Evolutionary conservation across 2,329 filamentous ascomycete species (phyloP).

Genomic region (Knoxdaviesia proteae): DNA sequence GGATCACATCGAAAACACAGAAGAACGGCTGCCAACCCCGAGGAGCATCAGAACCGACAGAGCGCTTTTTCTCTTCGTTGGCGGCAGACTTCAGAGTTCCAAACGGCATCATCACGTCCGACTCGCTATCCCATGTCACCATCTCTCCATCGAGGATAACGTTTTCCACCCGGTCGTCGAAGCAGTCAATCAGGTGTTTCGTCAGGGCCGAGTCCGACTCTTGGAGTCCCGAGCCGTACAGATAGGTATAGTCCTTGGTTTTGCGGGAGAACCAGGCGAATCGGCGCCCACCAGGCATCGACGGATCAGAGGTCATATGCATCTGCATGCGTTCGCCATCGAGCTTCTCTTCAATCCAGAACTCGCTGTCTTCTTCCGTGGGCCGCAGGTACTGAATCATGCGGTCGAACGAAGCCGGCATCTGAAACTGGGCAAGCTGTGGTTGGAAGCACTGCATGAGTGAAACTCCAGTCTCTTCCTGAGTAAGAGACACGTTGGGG

Average conservation of each 20-base stretch:
- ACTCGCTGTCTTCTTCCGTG: slow-evolving; percentile 51
- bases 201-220: slow-evolving; percentile 64
- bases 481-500: slow-evolving; percentile 48
- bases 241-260: slow-evolving; percentile 86
- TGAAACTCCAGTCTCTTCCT: slow-evolving; percentile 51
- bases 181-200: slow-evolving; percentile 56
- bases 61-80: slow-evolving; percentile 47
- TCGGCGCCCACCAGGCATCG: slow-evolving; percentile 42
- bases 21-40: slow-evolving; percentile 45
- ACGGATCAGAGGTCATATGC: slow-evolving; percentile 61
- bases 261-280: slow-evolving; percentile 92
- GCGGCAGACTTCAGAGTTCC: slow-evolving; percentile 87
- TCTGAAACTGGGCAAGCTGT: slow-evolving; percentile 82
- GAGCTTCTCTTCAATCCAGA: slow-evolving; percentile 96
- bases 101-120: slow-evolving; percentile 72
- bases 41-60: slow-evolving; percentile 28
- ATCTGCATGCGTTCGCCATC: slow-evolving; percentile 96
- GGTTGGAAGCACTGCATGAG: slow-evolving; percentile 95
- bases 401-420: slow-evolving; percentile 53
- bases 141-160: slow-evolving; percentile 94
- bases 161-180: slow-evolving; percentile 57
- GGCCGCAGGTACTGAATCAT: slow-evolving; percentile 50
- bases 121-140: slow-evolving; percentile 87
- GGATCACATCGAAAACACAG: slow-evolving; percentile 77
- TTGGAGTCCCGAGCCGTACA: slow-evolving; percentile 62